Percentiles rank a stretch among this genome's conserved stretches.
Evolutionary conservation across 2,329 filamentous ascomycete species (phyloP).

Genomic region (Alternaria sp.): DNA sequence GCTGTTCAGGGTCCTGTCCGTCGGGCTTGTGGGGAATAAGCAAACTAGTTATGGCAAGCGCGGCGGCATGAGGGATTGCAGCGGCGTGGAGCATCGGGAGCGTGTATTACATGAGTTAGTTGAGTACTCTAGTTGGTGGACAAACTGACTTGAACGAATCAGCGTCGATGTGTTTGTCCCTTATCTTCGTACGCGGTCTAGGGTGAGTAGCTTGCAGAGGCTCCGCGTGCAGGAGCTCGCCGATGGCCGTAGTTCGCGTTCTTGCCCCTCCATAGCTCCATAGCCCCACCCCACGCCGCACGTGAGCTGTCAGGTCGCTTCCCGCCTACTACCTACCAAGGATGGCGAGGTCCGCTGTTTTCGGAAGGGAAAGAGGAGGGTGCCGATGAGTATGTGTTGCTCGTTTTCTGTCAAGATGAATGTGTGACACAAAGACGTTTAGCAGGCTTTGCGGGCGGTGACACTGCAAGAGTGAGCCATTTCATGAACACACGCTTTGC

Average conservation of each 20-base stretch:
- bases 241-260: slow-evolving; percentile 28
- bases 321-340: not conserved
- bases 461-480: no score
- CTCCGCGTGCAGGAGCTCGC: slow-evolving; percentile 34
- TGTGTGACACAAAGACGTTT: no score
- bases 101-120: slow-evolving; percentile 2
- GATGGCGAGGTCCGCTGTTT: slow-evolving; percentile 6
- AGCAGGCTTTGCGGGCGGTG: no score
- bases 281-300: slow-evolving; percentile 11
- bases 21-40: slow-evolving; percentile 21
- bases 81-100: not conserved
- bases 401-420: no score
- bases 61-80: not conserved
- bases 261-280: slow-evolving; percentile 19
- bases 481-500: not conserved
- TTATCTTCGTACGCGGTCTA: slow-evolving; percentile 20
- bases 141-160: slow-evolving; percentile 17
- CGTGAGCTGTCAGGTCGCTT: slow-evolving; percentile 7
- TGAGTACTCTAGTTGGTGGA: not conserved
- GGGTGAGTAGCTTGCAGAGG: no score
- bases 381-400: no score
- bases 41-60: slow-evolving; percentile 17
- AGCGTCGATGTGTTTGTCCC: slow-evolving; percentile 13
- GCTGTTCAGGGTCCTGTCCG: slow-evolving; percentile 4
- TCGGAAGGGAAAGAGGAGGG: no score